Percentiles rank a stretch among this genome's conserved stretches.
Conservation (phyloP, 176 grass and related monocot genomes). For the Tillandsia fasciculata region DNA sequence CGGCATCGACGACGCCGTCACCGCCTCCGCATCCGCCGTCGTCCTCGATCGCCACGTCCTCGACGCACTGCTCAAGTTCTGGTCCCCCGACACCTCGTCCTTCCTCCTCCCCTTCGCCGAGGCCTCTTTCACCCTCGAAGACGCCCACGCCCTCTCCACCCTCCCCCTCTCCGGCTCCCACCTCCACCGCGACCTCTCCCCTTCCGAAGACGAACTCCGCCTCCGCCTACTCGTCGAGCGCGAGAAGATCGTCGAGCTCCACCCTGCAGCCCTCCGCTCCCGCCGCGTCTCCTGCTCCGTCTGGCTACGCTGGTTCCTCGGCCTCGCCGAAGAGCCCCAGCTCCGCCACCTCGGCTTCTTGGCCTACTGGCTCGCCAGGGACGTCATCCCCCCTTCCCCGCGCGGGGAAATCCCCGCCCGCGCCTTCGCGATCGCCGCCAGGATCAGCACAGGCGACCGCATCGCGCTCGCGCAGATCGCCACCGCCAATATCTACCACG, state of each 20-base stretch:
- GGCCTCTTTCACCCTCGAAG: constrained; percentile 48
- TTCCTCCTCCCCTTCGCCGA: constrained; percentile 35
- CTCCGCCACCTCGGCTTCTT: constrained; percentile 44
- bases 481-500: constrained; percentile 43
- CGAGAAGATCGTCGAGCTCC: constrained; percentile 55
- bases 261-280: constrained; percentile 26
- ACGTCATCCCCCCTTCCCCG: constrained; percentile 20
- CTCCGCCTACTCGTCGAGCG: constrained; percentile 35
- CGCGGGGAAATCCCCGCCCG: constrained; percentile 21
- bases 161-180: constrained; percentile 32
- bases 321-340: constrained; percentile 31
- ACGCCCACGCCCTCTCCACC: constrained; percentile 35
- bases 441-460: constrained; percentile 37
- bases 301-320: constrained; percentile 54
- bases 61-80: constrained; percentile 25
- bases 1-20: constrained; percentile 1
- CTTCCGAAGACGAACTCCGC: constrained; percentile 29
- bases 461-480: constrained; percentile 35
- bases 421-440: constrained; percentile 29
- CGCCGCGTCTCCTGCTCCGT: constrained; percentile 29
- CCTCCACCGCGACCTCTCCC: constrained; percentile 24
- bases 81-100: constrained; percentile 22
- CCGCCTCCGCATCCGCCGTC: constrained; percentile 21
- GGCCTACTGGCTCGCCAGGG: constrained; percentile 44
- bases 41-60: constrained; percentile 25